phyloP scores from a whole-genome alignment of 164 flowering plant genomes.

The Liriodendron chinense region DNA sequence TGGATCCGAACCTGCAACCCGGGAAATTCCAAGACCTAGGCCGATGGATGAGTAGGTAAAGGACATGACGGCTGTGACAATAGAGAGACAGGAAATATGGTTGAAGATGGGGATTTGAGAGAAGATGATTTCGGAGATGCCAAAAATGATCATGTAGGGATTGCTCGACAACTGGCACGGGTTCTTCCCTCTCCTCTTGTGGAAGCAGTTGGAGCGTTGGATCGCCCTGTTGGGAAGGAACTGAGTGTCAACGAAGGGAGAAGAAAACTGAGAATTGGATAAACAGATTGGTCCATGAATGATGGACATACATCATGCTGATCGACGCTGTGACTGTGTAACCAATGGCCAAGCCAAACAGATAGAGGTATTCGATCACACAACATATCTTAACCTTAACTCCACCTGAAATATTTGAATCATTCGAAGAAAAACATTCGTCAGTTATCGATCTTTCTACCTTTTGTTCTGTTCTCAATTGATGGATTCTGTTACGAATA shows the following conservation, averaged over 20 bases:
- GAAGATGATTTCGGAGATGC: conserved; percentile 34
- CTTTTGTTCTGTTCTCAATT: neutral
- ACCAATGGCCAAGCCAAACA: conserved; percentile 49
- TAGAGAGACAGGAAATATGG: conserved; percentile 63
- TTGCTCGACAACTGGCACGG: conserved; percentile 42
- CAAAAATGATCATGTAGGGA: conserved; percentile 54
- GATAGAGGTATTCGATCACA: conserved; percentile 35
- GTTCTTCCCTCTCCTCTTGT: conserved; percentile 30
- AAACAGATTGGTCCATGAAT: neutral
- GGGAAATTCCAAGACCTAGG: conserved; percentile 44
- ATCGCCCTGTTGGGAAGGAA: conserved; percentile 45
- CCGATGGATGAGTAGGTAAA: conserved; percentile 59
- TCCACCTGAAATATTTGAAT: conserved; percentile 34
- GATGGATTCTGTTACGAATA: neutral
- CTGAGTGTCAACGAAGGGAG: neutral
- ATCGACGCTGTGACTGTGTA: conserved; percentile 57
- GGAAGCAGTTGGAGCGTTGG: conserved; percentile 56
- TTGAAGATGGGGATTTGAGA: conserved; percentile 60
- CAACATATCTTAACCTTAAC: conserved; percentile 42
- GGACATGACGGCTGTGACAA: conserved; percentile 64
- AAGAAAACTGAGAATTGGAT: neutral
- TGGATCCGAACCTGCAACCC: conserved; percentile 42
- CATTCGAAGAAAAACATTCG: neutral
- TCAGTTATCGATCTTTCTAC: neutral
- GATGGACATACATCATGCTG: conserved; percentile 45